Percentiles rank a stretch among this genome's conserved stretches.
phyloP scores from a whole-genome alignment of 441 rosid species.

The Breynia disticha region DNA sequence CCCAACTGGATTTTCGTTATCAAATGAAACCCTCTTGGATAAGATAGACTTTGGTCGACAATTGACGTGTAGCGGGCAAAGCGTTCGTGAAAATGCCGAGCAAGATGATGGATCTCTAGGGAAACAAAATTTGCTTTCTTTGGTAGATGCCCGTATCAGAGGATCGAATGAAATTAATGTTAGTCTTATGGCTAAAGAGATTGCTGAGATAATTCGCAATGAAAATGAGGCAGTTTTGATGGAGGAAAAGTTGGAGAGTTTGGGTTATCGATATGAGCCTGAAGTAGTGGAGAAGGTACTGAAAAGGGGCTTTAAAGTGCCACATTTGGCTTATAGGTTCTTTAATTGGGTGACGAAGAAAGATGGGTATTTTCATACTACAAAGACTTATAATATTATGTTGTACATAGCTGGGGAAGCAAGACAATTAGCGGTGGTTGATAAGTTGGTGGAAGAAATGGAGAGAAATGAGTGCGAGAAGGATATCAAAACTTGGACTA shows the following conservation, averaged over 20 bases:
- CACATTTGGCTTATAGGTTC: slow-evolving; percentile 62
- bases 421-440: slow-evolving; percentile 32
- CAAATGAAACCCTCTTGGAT: slow-evolving; percentile 8
- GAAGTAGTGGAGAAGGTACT: slow-evolving; percentile 62
- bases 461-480: slow-evolving; percentile 37
- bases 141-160: slow-evolving; percentile 12
- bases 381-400: slow-evolving; percentile 37
- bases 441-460: slow-evolving; percentile 51
- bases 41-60: not conserved
- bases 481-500: slow-evolving; percentile 53
- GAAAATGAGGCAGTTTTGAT: slow-evolving; percentile 29
- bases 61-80: slow-evolving; percentile 19
- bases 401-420: slow-evolving; percentile 51
- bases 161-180: slow-evolving; percentile 25
- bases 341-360: slow-evolving; percentile 52
- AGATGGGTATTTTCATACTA: slow-evolving; percentile 36
- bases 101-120: slow-evolving; percentile 6
- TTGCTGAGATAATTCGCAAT: slow-evolving; percentile 42
- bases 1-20: slow-evolving; percentile 20
- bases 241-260: slow-evolving; percentile 51
- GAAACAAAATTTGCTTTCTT: slow-evolving; percentile 7
- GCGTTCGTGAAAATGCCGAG: slow-evolving; percentile 46
- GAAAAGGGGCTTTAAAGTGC: slow-evolving; percentile 65
- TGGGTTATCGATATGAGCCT: slow-evolving; percentile 33
- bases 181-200: slow-evolving; percentile 39